These are phyloP conservation scores for Microthyrium microscopicum DNA, from an alignment of 2,329 filamentous ascomycete genomes.

Conservation along the genomic window DNA sequence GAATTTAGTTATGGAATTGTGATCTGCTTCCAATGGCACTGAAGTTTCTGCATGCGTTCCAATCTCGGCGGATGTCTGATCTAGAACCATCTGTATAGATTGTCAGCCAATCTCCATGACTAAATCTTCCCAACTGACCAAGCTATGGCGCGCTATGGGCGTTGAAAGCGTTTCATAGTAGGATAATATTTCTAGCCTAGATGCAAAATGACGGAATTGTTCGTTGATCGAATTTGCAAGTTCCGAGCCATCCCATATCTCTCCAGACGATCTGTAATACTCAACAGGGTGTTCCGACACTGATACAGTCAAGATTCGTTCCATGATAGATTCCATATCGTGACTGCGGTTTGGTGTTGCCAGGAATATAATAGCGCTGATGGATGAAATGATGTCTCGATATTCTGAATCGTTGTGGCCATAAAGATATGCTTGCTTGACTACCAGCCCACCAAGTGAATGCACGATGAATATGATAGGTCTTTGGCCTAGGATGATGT, in stretches of 20 bases:
- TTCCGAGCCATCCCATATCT: conserved; percentile 13
- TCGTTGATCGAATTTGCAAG: conserved; percentile 15
- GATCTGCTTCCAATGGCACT: no score
- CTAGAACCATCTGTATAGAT: no score
- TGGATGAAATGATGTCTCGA: conserved; percentile 13
- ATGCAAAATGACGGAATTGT: conserved; percentile 15
- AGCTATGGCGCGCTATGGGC: no score
- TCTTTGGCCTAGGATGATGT: conserved; percentile 14
- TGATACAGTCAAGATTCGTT: conserved; percentile 13
- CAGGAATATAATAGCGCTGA: conserved; percentile 17
- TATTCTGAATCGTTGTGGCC: conserved; percentile 16
- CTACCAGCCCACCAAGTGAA: conserved; percentile 17
- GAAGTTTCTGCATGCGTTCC: no score
- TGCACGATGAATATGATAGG: conserved; percentile 17
- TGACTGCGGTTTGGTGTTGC: conserved; percentile 20
- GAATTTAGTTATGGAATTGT: no score
- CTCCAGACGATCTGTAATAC: no score
- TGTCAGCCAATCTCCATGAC: no score
- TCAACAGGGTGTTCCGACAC: conserved; percentile 16
- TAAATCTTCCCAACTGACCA: no score
- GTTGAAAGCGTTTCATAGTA: conserved; percentile 25
- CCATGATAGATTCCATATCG: conserved; percentile 16
- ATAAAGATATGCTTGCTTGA: conserved; percentile 14
- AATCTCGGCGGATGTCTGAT: no score
- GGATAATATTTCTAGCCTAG: conserved; percentile 13